A percentile compares a stretch with the other conserved stretches of the same genome.
Evolutionary conservation across 164 flowering plant genomes (phyloP).

Genomic region (Euptelea pleiosperma): DNA sequence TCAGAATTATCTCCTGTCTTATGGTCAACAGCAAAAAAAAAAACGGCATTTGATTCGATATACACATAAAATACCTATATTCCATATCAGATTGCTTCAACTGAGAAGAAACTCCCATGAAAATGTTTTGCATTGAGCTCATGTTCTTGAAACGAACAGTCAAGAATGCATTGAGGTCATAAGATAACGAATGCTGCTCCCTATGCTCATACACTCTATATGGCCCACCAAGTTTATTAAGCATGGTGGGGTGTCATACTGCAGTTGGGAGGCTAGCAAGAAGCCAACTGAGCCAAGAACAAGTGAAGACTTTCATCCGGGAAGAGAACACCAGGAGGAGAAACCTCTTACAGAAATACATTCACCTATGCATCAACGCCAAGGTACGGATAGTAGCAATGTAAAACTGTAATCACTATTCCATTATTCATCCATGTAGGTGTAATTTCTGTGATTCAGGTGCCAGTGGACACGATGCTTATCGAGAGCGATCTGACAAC

Average conservation of each 20-base stretch:
- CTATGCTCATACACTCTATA: neutral
- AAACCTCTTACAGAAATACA: slow-evolving; percentile 53
- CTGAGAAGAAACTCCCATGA: too few relatives aligned
- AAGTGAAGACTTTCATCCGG: slow-evolving; percentile 37
- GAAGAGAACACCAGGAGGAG: slow-evolving; percentile 58
- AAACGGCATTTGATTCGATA: too few relatives aligned
- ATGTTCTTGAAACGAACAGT: neutral
- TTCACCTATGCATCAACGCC: slow-evolving; percentile 49
- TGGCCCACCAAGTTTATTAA: neutral
- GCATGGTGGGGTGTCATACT: neutral
- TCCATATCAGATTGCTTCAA: too few relatives aligned
- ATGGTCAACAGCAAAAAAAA: too few relatives aligned
- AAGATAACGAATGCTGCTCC: neutral
- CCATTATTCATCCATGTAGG: too few relatives aligned
- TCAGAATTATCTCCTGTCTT: too few relatives aligned
- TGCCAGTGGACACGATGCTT: slow-evolving; percentile 61
- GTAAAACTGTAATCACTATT: too few relatives aligned
- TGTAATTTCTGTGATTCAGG: slow-evolving; percentile 48
- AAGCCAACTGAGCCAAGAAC: slow-evolving; percentile 53
- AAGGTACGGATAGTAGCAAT: too few relatives aligned
- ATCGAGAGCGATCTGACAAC: slow-evolving; percentile 50
- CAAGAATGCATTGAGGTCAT: too few relatives aligned
- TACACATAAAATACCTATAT: too few relatives aligned
- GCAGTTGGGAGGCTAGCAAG: slow-evolving; percentile 65
- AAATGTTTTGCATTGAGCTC: too few relatives aligned